A percentile compares a stretch with the other conserved stretches of the same genome.
Conservation (phyloP, 805 yeast species). For the Teunomyces tritomae region DNA sequence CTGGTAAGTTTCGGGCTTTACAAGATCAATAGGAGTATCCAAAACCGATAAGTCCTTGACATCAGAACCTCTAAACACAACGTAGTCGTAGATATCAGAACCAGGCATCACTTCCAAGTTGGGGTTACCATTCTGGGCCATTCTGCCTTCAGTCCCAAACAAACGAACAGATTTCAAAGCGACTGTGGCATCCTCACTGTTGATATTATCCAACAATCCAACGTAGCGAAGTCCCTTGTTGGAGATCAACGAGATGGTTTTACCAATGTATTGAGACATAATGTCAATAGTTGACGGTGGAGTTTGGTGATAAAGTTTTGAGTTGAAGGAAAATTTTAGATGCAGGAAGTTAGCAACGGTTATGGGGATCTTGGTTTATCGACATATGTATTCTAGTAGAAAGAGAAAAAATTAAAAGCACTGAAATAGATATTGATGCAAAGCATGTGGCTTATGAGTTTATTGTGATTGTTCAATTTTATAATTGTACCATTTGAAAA, state of each 20-base stretch:
- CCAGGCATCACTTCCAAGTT: constrained; percentile 71
- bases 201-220: constrained; percentile 82
- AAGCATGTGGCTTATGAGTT: too few species aligned
- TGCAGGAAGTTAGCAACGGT: background rate
- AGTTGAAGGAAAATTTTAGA: background rate
- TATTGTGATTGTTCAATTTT: too few species aligned
- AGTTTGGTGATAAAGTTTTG: background rate
- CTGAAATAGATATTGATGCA: too few species aligned
- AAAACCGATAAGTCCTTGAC: constrained; percentile 86
- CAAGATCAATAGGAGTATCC: constrained; percentile 65
- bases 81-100: constrained; percentile 65
- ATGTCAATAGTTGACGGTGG: background rate
- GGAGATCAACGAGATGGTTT: constrained; percentile 78
- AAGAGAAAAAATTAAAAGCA: too few species aligned
- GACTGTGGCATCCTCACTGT: constrained; percentile 88
- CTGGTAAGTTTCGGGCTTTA: constrained; percentile 48
- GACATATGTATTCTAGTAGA: too few species aligned
- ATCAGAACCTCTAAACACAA: constrained; percentile 87
- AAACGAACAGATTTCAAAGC: constrained; percentile 76
- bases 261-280: constrained; percentile 94
- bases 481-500: too few species aligned
- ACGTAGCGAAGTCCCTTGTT: constrained; percentile 82
- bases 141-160: constrained; percentile 90
- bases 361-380: too few species aligned
- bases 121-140: constrained; percentile 54